Conservation (phyloP, 208 protist genomes). For the Leishmania major region DNA sequence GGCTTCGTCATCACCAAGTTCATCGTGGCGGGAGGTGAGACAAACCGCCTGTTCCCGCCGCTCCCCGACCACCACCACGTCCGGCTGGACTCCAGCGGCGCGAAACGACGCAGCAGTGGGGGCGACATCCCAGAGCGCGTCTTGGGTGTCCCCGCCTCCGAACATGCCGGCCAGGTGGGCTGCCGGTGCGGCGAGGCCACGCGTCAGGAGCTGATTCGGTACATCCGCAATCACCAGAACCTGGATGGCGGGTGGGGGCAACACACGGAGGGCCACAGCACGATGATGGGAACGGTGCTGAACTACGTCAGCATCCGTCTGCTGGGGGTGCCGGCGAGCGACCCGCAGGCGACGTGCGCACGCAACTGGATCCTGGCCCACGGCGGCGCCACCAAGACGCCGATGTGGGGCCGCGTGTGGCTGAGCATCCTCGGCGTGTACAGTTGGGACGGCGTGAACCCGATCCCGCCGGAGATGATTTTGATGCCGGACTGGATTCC, state of each 20-base stretch:
- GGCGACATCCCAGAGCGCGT: conserved; percentile 22
- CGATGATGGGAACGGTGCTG: conserved; percentile 96
- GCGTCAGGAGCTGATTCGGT: conserved; percentile 92
- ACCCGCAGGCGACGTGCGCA: conserved; percentile 57
- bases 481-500: conserved; percentile 93
- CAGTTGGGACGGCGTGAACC: conserved; percentile 94
- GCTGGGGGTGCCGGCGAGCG: conserved; percentile 85
- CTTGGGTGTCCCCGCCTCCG: conserved; percentile 14
- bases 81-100: conserved; percentile 12
- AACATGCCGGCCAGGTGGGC: conserved; percentile 29
- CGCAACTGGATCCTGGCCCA: conserved; percentile 82
- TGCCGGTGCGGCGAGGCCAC: conserved; percentile 59
- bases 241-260: conserved; percentile 96
- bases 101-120: not conserved
- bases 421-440: conserved; percentile 92
- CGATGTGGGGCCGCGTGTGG: conserved; percentile 98
- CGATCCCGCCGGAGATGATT: conserved; percentile 94
- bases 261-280: conserved; percentile 96
- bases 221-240: conserved; percentile 95
- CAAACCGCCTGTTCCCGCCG: conserved; percentile 69
- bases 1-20: conserved; percentile 94
- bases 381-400: conserved; percentile 88
- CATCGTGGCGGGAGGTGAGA: conserved; percentile 73
- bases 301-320: conserved; percentile 96
- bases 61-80: conserved; percentile 49